A percentile compares a stretch with the other conserved stretches of the same genome.
Evolutionary conservation across 768 basidiomycete species (phyloP).

Genomic region (Kwoniella newhampshirensis): DNA sequence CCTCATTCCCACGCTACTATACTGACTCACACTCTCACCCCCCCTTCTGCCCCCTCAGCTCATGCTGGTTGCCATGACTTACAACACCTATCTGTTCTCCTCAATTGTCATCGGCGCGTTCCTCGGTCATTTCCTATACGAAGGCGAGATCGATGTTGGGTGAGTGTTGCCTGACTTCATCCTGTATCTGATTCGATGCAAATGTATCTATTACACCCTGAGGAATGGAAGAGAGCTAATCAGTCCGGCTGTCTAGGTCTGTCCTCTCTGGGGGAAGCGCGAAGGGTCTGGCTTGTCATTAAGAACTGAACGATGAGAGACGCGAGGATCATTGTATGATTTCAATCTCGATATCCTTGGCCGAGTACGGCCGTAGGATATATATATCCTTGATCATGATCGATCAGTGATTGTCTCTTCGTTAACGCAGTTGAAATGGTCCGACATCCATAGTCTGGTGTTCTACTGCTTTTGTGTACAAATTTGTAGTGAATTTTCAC

Average conservation of each 20-base stretch:
- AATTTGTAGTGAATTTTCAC: neutral
- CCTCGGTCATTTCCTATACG: conserved; percentile 77
- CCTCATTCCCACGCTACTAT: neutral
- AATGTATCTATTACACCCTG: neutral
- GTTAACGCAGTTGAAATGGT: too few relatives aligned
- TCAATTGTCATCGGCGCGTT: conserved; percentile 80
- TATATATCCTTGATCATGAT: too few relatives aligned
- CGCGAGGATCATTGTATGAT: too few relatives aligned
- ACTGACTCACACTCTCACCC: neutral
- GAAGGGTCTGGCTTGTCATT: conserved; percentile 84
- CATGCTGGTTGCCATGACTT: conserved; percentile 96
- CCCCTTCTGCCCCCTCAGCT: conserved; percentile 21
- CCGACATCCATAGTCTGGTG: too few relatives aligned
- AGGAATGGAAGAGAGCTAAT: too few relatives aligned
- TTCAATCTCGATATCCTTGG: too few relatives aligned
- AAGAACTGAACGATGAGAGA: too few relatives aligned
- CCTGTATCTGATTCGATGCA: neutral
- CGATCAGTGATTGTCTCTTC: too few relatives aligned
- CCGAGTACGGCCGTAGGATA: too few relatives aligned
- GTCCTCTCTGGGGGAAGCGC: conserved; percentile 57
- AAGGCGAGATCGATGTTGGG: conserved; percentile 65
- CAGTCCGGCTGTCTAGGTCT: conserved; percentile 46
- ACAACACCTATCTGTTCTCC: conserved; percentile 84
- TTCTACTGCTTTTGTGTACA: too few relatives aligned
- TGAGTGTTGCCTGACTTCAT: conserved; percentile 16